Base-by-base conservation (phyloP, 2,329 filamentous ascomycete species). In the Fusarium sp. region DNA sequence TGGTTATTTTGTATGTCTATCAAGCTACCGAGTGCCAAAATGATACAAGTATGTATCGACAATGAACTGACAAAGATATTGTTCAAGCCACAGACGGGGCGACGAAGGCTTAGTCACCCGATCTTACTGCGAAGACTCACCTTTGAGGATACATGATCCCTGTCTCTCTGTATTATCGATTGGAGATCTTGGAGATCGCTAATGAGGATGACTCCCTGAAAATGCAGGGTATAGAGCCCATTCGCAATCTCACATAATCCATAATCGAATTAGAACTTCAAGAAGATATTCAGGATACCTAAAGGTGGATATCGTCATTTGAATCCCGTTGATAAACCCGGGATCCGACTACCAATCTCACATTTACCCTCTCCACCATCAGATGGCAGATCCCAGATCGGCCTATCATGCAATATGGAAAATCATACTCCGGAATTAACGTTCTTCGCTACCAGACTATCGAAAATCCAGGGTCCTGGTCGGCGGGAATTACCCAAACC, bases 211-310 rank as follows among this genome's bases (percentile, higher is more conserved):
- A 37, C 7, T 33, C 14, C 9, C 49, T 5, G n/a, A 25, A 37
- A 52, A 23, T 25, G 49, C 16, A 6, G 25, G 0, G 5, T 2
- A 27, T 10, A 11, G 5, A 7, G 23, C 14, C 31, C 5, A 37
- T 37, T 23, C 37, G 12, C 33, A 27, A 1, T 27, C 49, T 27
- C 49, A 37, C 18, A 52, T 37, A 25, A 52, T 37, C 48, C 4
- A 2, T 1, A 5, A 12, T 12, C 10, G 2, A 7, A 51, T 12
- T 18, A 9, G 21, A 10, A 14, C 11, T n/a, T 4, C 8, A 16
- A 1, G 0, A 33, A 48, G 1, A 1, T n/a, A 16, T 7, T 6
- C 7, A 7, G 14, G 0, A 10, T 2, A 0, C 1, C 0, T 4
- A 4, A 1, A n/a, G 18, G 54, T 33, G 6, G 29, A 35, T 14